Evolutionary conservation across 805 yeast species (phyloP), one percentile per base, ranked within the genome.

Genomic region (Lipomyces spencermartinsiae): DNA sequence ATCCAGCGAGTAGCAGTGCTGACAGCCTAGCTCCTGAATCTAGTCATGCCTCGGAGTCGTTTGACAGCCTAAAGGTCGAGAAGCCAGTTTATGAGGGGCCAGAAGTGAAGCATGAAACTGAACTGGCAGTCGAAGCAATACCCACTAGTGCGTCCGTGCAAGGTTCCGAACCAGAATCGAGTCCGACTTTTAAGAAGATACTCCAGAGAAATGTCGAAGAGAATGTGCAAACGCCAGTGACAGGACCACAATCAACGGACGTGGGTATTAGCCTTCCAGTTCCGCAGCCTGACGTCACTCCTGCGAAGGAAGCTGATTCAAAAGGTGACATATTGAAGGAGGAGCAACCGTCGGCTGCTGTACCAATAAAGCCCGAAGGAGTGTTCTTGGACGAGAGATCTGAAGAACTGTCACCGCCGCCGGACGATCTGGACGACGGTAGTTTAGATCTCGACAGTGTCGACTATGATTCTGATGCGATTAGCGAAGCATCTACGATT

Each of bases 401-500:
- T 25, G 67, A 54, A 1, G 56, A 43, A n/a, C 49, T 43, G 10
- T 43, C 49, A 9, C 49, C 49, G 35, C 39, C 59, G n/a, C 34
- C 19, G 29, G 51, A 58, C 31, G 58, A 54, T 12, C 57, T 39
- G 2, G 58, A 33, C 5, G 67, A 64, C 49, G 34, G 31, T 43
- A 43, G 49, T 43, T 19, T 43, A 43, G 22, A 43, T 16, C 49
- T 43, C 49, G 49, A 43, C 49, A 43, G 49, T 10, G 39, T 14
- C 25, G 49, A 25, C 53, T 51, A 60, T 22, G 60, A 57, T 31
- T 61, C 67, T 35, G 71, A 65, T 35, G 68, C 66, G 7, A 14
- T 67, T 14, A 69, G 72, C 51, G 72, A 69, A 51, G 54, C 71
- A 6, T 63, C 70, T 5, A 69, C 72, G 10, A 64, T 63, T 8